Percentiles rank a stretch among this genome's conserved stretches.
phyloP scores from a whole-genome alignment of 2,329 filamentous ascomycete genomes.

The Aureobasidium pullulans region DNA sequence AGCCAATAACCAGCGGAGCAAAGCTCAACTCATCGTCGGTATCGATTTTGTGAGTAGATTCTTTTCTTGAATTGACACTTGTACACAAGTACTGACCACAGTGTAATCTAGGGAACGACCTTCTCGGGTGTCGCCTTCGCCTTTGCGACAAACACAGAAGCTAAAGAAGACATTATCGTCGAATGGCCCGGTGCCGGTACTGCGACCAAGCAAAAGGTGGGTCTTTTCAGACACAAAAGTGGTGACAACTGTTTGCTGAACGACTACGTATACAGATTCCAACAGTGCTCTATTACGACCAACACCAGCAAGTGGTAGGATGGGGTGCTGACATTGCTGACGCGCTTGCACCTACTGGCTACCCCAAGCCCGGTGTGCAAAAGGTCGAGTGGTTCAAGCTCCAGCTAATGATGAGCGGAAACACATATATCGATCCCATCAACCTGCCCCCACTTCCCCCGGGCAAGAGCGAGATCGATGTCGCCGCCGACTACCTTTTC shows the following conservation, averaged over 20 bases:
- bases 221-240: neutral
- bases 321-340: conserved; percentile 98
- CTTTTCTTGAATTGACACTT: neutral
- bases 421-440: conserved; percentile 98
- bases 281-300: conserved; percentile 98
- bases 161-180: conserved; percentile 97
- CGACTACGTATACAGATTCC: conserved; percentile 61
- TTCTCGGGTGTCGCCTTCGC: conserved; percentile 95
- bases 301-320: conserved; percentile 98
- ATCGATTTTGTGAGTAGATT: conserved; percentile 80
- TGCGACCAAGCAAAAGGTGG: conserved; percentile 96
- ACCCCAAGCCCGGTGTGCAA: conserved; percentile 94
- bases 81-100: conserved; percentile 7
- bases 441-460: conserved; percentile 95
- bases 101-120: conserved; percentile 66
- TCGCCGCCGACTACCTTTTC: conserved; percentile 98
- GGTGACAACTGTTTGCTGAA: conserved; percentile 18
- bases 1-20: conserved; percentile 78
- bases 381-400: conserved; percentile 99
- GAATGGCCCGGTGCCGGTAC: conserved; percentile 98
- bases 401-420: conserved; percentile 95
- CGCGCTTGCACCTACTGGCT: conserved; percentile 90
- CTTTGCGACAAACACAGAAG: conserved; percentile 91
- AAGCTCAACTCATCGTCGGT: conserved; percentile 94
- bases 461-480: conserved; percentile 97